Base-by-base conservation (phyloP, 2,329 filamentous ascomycete genomes). In the Xylaria sp. region DNA sequence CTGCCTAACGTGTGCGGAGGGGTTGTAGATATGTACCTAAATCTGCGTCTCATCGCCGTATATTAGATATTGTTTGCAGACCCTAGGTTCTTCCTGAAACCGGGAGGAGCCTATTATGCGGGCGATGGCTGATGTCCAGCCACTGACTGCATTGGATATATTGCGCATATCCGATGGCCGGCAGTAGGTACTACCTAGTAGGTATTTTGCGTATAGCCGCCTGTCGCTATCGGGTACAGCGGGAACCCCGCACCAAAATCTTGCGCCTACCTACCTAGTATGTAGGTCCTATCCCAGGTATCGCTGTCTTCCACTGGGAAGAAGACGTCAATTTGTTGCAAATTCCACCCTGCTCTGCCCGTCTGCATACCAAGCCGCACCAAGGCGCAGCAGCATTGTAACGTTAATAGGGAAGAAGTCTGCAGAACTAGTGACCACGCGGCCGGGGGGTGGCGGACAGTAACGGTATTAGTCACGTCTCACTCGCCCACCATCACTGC, bases 401-500 rank as follows among this genome's bases (percentile, higher is more conserved):
- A n/a, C n/a, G n/a, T 26, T 26, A 26, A 26, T 26, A 26, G 24
- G 6, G 24, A 26, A 11, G 11, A 11, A 11, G 24, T 26, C 24
- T 26, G 24, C 24, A 26, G 24, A 13, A 6, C 29, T 34, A 7
- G 29, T 45, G 54, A 24, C 51, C 50, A 57, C 54, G 50, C 51
- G 19, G 22, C 9, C 16, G 22, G 19, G 22, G 22, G 20, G 8
- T 44, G 6, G 11, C 24, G 43, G 17, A 17, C 41, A 52, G 52
- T 47, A 50, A 17, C 17, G 21, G 21, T 18, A 46, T 52, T 58
- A 54, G 56, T 58, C 56, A 55, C 52, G 46, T 52, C 53, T 56
- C 48, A 56, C 49, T 45, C 46, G 41, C 52, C 49, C 50, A 56
- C 52, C 56, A 56, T 52, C 55, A 56, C 56, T 50, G 55, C 50